Base-by-base conservation (phyloP, 2,329 filamentous ascomycete genomes). In the Albophoma yamanashiensis region DNA sequence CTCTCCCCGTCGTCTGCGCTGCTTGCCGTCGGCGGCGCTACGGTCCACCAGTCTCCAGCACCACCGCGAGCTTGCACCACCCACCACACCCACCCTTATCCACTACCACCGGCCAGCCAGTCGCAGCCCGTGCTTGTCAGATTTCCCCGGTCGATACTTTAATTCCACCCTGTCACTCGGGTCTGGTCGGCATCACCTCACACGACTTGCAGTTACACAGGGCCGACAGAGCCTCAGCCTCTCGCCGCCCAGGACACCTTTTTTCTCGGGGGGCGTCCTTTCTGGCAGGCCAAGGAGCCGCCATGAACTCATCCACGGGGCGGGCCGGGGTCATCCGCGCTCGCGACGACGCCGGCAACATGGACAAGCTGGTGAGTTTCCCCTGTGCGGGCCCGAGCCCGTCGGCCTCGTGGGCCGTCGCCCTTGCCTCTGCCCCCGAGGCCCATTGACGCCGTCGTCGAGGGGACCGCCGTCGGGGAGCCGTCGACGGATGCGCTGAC, bases 321-420 rank as follows among this genome's bases (percentile, higher is more conserved):
- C 81, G 79, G 74, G 82, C 82, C 67, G 82, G 82, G 68, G 73
- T 84, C 65, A 79, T 87, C 67, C 76, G 79, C 69, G 78, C 82
- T 65, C 70, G 77, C 63, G 75, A 80, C 58, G 78, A 80, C 72
- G 79, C 76, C 63, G 76, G 75, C 63, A 76, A 72, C 66, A 79
- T 86, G 76, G 81, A 83, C 65, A 81, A 79, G 69, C 76, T 86
- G 76, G 84, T 87, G 79, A 78, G 81, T 76, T n/a, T 55, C 60
- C 61, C 56, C 61, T 53, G 61, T 57, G 59, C 60, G 61, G 59
- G 52, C 59, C 27, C 25, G 25, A 43, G 34, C 52, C 52, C 27
- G 55, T 31, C 40, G 14, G 27, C 36, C 42, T 47, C 58, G 52
- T 34, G 25, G 55, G 43, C 42, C 47, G 38, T 40, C 39, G 63